These are phyloP conservation scores for Pezicula carpinea DNA, from an alignment of 2,329 filamentous ascomycete species.

Conservation along the genomic window DNA sequence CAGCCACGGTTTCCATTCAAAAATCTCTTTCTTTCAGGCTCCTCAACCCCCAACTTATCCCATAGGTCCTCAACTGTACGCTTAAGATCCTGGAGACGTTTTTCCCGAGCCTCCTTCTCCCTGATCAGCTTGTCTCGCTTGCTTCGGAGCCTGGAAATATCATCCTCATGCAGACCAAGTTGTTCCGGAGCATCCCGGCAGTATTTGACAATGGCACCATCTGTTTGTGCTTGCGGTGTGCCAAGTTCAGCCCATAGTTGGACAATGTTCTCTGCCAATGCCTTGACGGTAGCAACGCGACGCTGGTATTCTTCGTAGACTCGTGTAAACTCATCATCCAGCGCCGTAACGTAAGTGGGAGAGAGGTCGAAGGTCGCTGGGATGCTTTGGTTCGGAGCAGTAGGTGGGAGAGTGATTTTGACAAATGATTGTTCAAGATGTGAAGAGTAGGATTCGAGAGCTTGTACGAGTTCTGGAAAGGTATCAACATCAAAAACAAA, in stretches of 20 bases:
- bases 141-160: constrained; percentile 65
- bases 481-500: constrained; percentile 11
- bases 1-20: constrained; percentile 84
- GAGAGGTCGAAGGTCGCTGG: constrained; percentile 90
- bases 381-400: constrained; percentile 68
- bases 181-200: constrained; percentile 91
- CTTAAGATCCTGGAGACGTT: constrained; percentile 68
- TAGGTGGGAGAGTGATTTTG: constrained; percentile 78
- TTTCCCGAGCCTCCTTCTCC: constrained; percentile 83
- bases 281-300: constrained; percentile 70
- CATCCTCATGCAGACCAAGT: constrained; percentile 84
- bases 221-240: constrained; percentile 88
- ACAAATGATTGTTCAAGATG: constrained; percentile 90
- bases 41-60: constrained; percentile 81
- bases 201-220: constrained; percentile 79
- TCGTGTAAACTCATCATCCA: constrained; percentile 87
- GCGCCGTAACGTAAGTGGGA: constrained; percentile 74
- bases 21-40: constrained; percentile 79
- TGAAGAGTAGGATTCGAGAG: constrained; percentile 91
- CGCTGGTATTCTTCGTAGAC: constrained; percentile 96
- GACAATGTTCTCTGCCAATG: constrained; percentile 78
- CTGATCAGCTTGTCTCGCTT: constrained; percentile 80
- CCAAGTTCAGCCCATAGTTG: constrained; percentile 94
- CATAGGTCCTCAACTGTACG: constrained; percentile 79
- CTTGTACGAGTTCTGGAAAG: constrained; percentile 80